A percentile compares a stretch with the other conserved stretches of the same genome.
Evolutionary conservation across 768 basidiomycete genomes (phyloP).

Genomic region (Naganishia friedmannii): DNA sequence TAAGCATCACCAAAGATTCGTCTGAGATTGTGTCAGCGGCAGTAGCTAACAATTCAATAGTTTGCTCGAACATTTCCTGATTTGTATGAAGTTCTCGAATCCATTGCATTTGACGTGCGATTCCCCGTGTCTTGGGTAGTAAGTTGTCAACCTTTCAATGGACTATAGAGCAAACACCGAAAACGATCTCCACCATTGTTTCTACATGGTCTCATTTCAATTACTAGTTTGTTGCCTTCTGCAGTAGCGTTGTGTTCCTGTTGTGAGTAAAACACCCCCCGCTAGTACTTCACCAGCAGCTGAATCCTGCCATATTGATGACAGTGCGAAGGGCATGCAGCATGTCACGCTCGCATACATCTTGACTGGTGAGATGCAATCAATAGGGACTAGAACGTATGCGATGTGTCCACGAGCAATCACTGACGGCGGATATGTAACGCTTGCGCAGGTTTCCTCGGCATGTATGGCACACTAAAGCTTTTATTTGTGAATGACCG

Average conservation of each 20-base stretch:
- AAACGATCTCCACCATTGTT: too few relatives aligned
- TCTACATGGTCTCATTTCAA: neutral
- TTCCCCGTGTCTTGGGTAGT: neutral
- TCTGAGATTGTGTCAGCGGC: neutral
- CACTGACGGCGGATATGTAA: too few relatives aligned
- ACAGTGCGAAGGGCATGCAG: slow-evolving; percentile 3
- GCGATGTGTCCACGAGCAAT: too few relatives aligned
- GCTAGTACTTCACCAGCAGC: neutral
- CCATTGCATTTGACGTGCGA: neutral
- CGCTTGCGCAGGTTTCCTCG: slow-evolving; percentile 3
- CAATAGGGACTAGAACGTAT: neutral
- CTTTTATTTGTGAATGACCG: neutral
- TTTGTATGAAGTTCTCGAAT: slow-evolving; percentile 6
- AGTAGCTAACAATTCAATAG: neutral
- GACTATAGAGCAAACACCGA: neutral
- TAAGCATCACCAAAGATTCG: neutral
- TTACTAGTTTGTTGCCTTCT: neutral
- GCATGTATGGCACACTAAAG: slow-evolving; percentile 5
- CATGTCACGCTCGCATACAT: slow-evolving; percentile 1
- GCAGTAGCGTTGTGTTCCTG: neutral
- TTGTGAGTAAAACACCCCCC: neutral
- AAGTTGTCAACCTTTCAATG: neutral
- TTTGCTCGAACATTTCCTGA: neutral
- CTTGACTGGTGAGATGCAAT: neutral
- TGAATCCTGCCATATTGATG: neutral